A percentile compares a stretch with the other conserved stretches of the same genome.
These are phyloP conservation scores for Carpinus fangiana DNA, from an alignment of 306 rosid genomes.

Conservation along the genomic window DNA sequence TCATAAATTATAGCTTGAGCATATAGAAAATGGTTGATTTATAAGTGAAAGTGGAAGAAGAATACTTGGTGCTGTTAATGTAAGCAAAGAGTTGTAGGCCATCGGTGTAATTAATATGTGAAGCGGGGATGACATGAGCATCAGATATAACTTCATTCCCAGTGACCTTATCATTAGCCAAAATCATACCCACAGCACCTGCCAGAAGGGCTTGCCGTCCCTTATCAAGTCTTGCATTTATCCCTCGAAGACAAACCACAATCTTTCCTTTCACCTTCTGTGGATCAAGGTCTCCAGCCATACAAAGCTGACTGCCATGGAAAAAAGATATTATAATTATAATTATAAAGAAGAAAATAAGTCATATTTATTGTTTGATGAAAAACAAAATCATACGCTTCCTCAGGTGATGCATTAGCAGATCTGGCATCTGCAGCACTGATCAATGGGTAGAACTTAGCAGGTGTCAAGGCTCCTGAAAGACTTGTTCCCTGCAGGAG, in stretches of 20 bases:
- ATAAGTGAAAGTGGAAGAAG: neutral
- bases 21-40: too few species aligned
- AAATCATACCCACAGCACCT: constrained; percentile 72
- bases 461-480: constrained; percentile 37
- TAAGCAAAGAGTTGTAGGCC: constrained; percentile 44
- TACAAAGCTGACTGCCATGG: constrained; percentile 39
- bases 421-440: constrained; percentile 35
- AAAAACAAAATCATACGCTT: constrained; percentile 21
- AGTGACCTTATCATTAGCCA: constrained; percentile 25
- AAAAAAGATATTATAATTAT: too few species aligned
- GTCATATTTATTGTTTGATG: too few species aligned
- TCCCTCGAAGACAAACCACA: constrained; percentile 50
- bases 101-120: constrained; percentile 38
- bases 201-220: constrained; percentile 34
- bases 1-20: too few species aligned
- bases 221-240: constrained; percentile 24
- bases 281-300: constrained; percentile 43
- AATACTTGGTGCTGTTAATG: constrained; percentile 45
- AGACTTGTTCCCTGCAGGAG: constrained; percentile 60
- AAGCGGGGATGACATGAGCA: constrained; percentile 51
- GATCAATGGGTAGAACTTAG: constrained; percentile 52
- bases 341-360: neutral
- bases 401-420: neutral
- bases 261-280: constrained; percentile 61
- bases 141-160: constrained; percentile 35